Evolutionary conservation across 768 basidiomycete genomes (phyloP).

Genomic region (Vararia minispora): DNA sequence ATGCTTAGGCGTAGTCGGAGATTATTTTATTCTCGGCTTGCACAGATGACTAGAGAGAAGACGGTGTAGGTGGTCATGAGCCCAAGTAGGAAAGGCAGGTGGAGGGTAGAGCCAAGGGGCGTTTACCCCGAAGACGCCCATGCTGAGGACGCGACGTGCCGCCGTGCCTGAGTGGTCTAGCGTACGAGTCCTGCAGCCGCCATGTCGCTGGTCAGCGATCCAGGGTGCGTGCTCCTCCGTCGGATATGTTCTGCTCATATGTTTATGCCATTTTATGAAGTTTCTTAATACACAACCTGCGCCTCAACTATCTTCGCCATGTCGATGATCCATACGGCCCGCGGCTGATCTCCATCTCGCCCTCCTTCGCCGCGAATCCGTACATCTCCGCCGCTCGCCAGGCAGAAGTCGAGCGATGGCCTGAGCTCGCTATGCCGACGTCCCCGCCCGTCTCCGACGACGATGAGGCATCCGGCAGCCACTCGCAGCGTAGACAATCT

Average conservation of each 20-base stretch:
- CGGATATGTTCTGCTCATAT: neutral
- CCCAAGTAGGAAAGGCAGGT: no score
- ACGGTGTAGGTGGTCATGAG: no score
- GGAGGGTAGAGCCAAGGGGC: no score
- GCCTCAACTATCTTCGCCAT: slow-evolving; percentile 79
- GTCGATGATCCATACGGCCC: slow-evolving; percentile 81
- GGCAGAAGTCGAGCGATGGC: slow-evolving; percentile 74
- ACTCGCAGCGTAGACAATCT: slow-evolving; percentile 16
- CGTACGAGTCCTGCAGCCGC: no score
- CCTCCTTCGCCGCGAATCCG: slow-evolving; percentile 68
- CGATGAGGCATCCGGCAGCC: slow-evolving; percentile 45
- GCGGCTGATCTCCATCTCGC: slow-evolving; percentile 71
- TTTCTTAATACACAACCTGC: slow-evolving; percentile 74
- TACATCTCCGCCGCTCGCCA: slow-evolving; percentile 74
- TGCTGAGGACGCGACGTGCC: no score
- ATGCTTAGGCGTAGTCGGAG: no score
- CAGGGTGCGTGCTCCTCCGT: slow-evolving; percentile 38
- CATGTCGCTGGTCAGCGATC: slow-evolving; percentile 61
- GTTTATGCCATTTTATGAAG: slow-evolving; percentile 20
- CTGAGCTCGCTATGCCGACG: slow-evolving; percentile 62
- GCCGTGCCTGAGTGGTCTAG: no score
- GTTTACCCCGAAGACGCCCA: no score
- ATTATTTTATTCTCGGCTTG: no score
- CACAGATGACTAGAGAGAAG: no score
- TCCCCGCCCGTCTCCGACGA: slow-evolving; percentile 66